These are phyloP conservation scores for Macrotyloma uniflorum DNA, from an alignment of 306 rosid genomes.

Conservation along the genomic window DNA sequence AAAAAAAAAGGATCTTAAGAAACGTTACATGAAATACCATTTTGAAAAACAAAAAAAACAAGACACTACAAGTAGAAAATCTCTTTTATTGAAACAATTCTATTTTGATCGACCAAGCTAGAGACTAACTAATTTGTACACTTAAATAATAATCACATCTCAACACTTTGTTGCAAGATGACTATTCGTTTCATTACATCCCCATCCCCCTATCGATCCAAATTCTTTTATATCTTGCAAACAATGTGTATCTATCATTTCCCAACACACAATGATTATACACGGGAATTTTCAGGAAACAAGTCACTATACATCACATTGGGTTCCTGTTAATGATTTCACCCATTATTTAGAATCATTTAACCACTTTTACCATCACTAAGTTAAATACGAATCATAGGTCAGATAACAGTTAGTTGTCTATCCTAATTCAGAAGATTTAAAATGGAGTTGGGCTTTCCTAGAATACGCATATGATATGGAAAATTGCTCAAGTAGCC, in stretches of 20 bases:
- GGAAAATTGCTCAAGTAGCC: conserved; percentile 6
- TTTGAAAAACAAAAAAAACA: too few relatives aligned
- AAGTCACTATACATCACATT: neutral
- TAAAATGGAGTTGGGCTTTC: neutral
- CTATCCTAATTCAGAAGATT: neutral
- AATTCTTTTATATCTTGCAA: neutral
- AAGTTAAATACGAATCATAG: neutral
- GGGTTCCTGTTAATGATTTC: neutral
- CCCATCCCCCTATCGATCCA: neutral
- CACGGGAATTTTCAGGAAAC: neutral
- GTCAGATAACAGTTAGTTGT: neutral
- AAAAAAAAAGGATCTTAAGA: too few relatives aligned
- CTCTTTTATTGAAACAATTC: too few relatives aligned
- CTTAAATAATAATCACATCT: too few relatives aligned
- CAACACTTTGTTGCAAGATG: neutral
- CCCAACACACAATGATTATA: neutral
- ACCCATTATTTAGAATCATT: neutral
- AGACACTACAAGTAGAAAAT: neutral
- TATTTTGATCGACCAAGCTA: too few relatives aligned
- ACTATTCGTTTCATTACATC: neutral
- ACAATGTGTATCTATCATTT: neutral
- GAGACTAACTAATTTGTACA: too few relatives aligned
- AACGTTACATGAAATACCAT: too few relatives aligned
- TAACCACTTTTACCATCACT: neutral
- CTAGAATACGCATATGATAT: neutral